Evolutionary conservation across 2,329 filamentous ascomycete genomes (phyloP).

Genomic region (Apiospora koreana): DNA sequence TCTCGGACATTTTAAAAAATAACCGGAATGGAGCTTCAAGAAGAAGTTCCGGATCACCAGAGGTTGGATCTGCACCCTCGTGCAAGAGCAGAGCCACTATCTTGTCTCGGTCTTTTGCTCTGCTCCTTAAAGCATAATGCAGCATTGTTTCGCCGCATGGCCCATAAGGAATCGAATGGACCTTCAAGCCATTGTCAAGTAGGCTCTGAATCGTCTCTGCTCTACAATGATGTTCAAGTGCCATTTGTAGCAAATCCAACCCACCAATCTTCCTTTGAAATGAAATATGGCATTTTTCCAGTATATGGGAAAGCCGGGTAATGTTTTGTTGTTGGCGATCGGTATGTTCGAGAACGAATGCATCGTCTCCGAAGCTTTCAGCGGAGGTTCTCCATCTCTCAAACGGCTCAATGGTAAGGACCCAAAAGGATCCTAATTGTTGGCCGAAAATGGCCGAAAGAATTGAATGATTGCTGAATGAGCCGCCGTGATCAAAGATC

Average conservation of each 20-base stretch:
- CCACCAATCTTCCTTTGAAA: neutral
- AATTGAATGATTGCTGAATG: too few relatives aligned
- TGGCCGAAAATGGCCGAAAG: too few relatives aligned
- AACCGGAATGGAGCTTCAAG: neutral
- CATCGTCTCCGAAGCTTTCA: neutral
- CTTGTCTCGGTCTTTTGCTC: neutral
- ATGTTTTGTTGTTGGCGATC: fast-evolving
- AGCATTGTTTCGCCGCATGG: neutral
- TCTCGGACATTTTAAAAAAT: too few relatives aligned
- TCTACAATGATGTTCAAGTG: neutral
- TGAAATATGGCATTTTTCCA: neutral
- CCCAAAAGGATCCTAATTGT: neutral
- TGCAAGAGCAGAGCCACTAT: neutral
- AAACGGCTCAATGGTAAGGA: neutral
- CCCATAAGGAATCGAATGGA: neutral
- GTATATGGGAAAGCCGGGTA: neutral
- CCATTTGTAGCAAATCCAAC: neutral
- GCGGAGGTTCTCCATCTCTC: neutral
- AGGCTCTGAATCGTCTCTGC: neutral
- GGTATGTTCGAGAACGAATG: neutral
- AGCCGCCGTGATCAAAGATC: too few relatives aligned
- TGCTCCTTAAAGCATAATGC: neutral
- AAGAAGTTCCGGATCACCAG: neutral
- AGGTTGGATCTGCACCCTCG: neutral
- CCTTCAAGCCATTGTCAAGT: neutral